Conservation (phyloP, 805 yeast species). For the Jamesozyma piceae region DNA sequence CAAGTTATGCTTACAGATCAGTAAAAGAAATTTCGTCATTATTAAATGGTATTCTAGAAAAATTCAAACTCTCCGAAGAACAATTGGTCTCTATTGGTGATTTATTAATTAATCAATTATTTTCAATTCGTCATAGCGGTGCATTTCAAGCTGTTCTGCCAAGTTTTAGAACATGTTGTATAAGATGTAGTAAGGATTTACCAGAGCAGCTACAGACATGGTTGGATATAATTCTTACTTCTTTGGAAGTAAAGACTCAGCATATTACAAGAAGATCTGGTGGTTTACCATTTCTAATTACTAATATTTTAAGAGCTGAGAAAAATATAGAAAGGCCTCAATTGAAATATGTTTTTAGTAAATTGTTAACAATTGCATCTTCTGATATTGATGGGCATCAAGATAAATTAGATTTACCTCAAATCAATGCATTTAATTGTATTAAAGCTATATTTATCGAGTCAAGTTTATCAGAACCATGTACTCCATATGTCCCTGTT, state of each 20-base stretch:
- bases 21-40: slow-evolving; percentile 64
- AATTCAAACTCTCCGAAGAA: slow-evolving; percentile 19
- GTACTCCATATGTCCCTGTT: slow-evolving; percentile 43
- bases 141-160: slow-evolving; percentile 87
- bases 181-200: slow-evolving; percentile 38
- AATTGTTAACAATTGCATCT: slow-evolving; percentile 46
- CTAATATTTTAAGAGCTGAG: slow-evolving; percentile 60
- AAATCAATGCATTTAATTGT: slow-evolving; percentile 88
- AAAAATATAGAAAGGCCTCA: slow-evolving; percentile 31
- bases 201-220: slow-evolving; percentile 42
- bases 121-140: slow-evolving; percentile 77
- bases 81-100: slow-evolving; percentile 37
- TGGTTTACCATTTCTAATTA: slow-evolving; percentile 73
- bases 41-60: slow-evolving; percentile 37
- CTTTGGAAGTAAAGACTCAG: slow-evolving; percentile 50
- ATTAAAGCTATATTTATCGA: slow-evolving; percentile 68
- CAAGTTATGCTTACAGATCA: slow-evolving; percentile 75
- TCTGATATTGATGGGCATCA: slow-evolving; percentile 38
- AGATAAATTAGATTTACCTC: slow-evolving; percentile 68
- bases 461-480: slow-evolving; percentile 46
- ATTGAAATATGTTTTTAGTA: slow-evolving; percentile 41
- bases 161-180: slow-evolving; percentile 59
- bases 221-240: slow-evolving; percentile 47
- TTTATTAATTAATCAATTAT: slow-evolving; percentile 53
- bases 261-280: slow-evolving; percentile 84